phyloP scores from a whole-genome alignment of 441 rosid species.

The Adansonia madagascariensis region DNA sequence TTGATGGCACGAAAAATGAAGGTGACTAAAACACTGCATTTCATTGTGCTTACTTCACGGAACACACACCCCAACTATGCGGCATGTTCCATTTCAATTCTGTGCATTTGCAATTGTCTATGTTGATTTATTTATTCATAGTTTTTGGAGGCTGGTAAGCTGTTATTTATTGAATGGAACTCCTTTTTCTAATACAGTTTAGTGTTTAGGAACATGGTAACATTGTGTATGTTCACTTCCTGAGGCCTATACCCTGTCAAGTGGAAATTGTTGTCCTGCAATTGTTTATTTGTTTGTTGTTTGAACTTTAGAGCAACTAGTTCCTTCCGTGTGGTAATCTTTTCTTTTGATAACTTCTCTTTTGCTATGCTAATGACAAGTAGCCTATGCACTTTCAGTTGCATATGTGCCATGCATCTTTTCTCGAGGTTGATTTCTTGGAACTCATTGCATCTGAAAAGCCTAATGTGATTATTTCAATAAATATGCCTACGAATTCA shows the following conservation, averaged over 20 bases:
- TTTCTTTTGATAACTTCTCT: background rate
- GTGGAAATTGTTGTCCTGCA: background rate
- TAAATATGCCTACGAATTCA: background rate
- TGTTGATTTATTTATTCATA: background rate
- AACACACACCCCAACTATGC: background rate
- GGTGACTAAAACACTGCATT: conserved; percentile 4
- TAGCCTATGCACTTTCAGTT: conserved; percentile 1
- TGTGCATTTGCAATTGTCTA: background rate
- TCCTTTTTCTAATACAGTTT: background rate
- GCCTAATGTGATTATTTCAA: background rate
- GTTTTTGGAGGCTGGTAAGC: background rate
- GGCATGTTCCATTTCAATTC: background rate
- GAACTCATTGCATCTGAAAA: background rate
- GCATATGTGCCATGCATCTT: background rate
- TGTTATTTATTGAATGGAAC: background rate
- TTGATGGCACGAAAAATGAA: conserved; percentile 8
- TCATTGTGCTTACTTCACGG: background rate
- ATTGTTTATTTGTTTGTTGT: background rate
- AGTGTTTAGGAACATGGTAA: background rate
- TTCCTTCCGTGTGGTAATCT: background rate
- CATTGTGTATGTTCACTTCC: background rate
- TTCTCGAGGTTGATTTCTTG: conserved; percentile 1
- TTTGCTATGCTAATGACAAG: background rate
- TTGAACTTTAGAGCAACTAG: background rate
- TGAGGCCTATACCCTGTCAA: background rate